Evolutionary conservation across 148 eudicot genomes (phyloP).

Genomic region (Talinum fruticosum): DNA sequence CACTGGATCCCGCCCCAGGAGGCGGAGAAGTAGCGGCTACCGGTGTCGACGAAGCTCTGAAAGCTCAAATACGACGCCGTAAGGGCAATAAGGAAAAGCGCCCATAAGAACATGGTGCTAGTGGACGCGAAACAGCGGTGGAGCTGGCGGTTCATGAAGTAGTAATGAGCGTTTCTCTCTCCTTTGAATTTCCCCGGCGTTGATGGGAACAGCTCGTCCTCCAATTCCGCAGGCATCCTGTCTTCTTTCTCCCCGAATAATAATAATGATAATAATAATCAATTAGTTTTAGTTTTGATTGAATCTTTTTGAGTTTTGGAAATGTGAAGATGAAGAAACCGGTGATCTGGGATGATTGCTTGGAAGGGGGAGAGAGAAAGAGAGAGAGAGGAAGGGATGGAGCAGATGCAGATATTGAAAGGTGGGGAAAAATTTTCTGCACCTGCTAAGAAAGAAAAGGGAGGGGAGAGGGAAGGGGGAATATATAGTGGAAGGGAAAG

Average conservation of each 20-base stretch:
- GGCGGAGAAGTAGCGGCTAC: conserved; percentile 43
- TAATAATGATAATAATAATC: no score
- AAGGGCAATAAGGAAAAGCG: conserved; percentile 54
- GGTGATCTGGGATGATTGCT: no score
- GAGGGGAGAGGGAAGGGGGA: background rate
- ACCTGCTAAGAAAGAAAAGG: conserved; percentile 26
- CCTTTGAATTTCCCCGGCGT: conserved; percentile 72
- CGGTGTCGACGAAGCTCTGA: conserved; percentile 56
- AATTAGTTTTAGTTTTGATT: no score
- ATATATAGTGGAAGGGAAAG: conserved; percentile 24
- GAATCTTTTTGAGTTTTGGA: no score
- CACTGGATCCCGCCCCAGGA: conserved; percentile 58
- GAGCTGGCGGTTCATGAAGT: conserved; percentile 40
- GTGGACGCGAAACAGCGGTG: conserved; percentile 72
- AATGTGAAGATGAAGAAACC: no score
- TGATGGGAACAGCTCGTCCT: conserved; percentile 59
- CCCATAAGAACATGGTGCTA: conserved; percentile 62
- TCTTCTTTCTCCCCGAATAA: background rate
- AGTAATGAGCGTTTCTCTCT: conserved; percentile 29
- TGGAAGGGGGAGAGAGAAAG: background rate
- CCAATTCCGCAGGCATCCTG: conserved; percentile 35
- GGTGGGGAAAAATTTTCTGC: conserved; percentile 16
- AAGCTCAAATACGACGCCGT: conserved; percentile 66
- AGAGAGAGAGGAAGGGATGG: background rate
- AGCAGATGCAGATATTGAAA: conserved; percentile 24